Conservation (phyloP, 306 rosid genomes). For the Ammopiptanthus mongolicus region DNA sequence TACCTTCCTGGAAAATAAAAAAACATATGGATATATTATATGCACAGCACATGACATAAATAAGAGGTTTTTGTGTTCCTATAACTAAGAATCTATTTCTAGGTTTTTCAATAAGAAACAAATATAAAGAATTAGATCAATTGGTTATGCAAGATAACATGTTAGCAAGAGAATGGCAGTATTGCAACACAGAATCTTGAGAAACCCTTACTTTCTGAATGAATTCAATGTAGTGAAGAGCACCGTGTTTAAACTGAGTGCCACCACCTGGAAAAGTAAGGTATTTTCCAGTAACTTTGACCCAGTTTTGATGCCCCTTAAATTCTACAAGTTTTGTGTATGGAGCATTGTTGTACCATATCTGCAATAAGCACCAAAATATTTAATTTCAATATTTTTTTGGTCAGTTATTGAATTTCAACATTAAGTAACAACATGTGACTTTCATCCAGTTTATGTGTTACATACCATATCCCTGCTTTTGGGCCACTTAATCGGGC, state of each 20-base stretch:
- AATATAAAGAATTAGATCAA: neutral
- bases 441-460: neutral
- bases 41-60: neutral
- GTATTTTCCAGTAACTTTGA: conserved; percentile 70
- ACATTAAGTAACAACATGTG: conserved; percentile 10
- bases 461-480: conserved; percentile 72
- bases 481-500: conserved; percentile 68
- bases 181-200: neutral
- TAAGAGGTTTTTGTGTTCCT: neutral
- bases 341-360: conserved; percentile 78
- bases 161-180: neutral
- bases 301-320: conserved; percentile 96
- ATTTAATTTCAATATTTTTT: conserved; percentile 16
- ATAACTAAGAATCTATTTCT: neutral
- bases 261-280: conserved; percentile 93
- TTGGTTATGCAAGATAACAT: neutral
- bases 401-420: conserved; percentile 10
- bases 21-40: neutral
- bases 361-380: conserved; percentile 46
- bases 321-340: conserved; percentile 65
- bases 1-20: neutral
- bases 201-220: conserved; percentile 60
- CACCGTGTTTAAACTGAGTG: conserved; percentile 82
- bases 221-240: conserved; percentile 82
- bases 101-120: neutral